A percentile compares a stretch with the other conserved stretches of the same genome.
These are phyloP conservation scores for Furcasterigmium sp. DNA, from an alignment of 2,329 filamentous ascomycete genomes.

Conservation along the genomic window DNA sequence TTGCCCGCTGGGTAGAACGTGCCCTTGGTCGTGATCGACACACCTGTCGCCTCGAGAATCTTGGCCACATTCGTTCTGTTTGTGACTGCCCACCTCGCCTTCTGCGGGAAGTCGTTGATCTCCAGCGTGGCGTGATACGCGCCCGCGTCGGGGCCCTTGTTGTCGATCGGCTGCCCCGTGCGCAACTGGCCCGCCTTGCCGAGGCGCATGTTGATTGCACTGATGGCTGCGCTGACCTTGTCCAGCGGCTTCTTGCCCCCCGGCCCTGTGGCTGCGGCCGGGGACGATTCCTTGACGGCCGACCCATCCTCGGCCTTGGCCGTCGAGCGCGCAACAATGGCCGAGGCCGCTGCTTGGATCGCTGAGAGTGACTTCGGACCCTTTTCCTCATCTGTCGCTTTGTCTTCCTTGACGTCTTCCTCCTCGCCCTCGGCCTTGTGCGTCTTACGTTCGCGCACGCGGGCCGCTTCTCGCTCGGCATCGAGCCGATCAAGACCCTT, in stretches of 20 bases:
- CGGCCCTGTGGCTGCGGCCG: conserved; percentile 50
- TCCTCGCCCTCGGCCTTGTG: conserved; percentile 84
- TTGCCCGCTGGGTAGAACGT: conserved; percentile 82
- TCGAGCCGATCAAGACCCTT: conserved; percentile 91
- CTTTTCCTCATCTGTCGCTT: conserved; percentile 61
- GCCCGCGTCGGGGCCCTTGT: conserved; percentile 95
- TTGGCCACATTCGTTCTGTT: conserved; percentile 98
- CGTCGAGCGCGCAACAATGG: conserved; percentile 47
- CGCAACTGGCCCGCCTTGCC: conserved; percentile 86
- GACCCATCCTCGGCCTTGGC: conserved; percentile 36
- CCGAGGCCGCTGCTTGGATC: conserved; percentile 58
- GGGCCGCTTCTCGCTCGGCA: conserved; percentile 82
- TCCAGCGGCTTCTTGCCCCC: conserved; percentile 65
- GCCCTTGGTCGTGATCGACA: conserved; percentile 96
- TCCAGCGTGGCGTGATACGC: conserved; percentile 95
- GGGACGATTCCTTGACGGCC: conserved; percentile 37
- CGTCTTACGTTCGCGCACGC: conserved; percentile 79
- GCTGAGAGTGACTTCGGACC: conserved; percentile 63
- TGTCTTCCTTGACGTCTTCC: conserved; percentile 72
- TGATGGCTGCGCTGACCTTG: conserved; percentile 85
- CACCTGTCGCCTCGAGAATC: conserved; percentile 90
- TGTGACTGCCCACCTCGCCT: conserved; percentile 96
- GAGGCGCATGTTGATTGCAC: conserved; percentile 83
- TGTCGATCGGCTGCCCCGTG: conserved; percentile 91
- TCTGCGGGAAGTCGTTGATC: conserved; percentile 99